Conservation (phyloP, 75 land plant genomes). For the Pseudotsuga menziesii region DNA sequence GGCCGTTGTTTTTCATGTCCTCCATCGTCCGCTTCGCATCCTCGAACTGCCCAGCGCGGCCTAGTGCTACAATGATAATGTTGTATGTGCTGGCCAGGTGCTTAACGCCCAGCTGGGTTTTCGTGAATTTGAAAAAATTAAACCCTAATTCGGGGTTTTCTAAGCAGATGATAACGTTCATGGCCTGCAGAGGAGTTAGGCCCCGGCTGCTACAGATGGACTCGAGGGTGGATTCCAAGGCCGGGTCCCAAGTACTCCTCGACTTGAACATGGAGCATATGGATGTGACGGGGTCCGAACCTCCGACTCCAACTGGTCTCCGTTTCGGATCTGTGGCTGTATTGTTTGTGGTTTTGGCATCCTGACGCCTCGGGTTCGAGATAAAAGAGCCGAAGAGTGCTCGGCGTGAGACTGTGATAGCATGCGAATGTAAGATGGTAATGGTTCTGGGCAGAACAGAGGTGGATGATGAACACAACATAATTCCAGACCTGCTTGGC, state of each 20-base stretch:
- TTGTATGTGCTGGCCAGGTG: conserved; percentile 32
- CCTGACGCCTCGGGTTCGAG: not conserved
- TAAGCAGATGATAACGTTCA: conserved; percentile 22
- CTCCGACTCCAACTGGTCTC: too few species aligned
- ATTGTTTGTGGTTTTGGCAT: not conserved
- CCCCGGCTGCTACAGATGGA: not conserved
- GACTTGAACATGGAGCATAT: not conserved
- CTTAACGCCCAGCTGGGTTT: conserved; percentile 13
- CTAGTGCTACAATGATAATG: conserved; percentile 36
- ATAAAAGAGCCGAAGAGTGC: not conserved
- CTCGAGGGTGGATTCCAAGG: conserved; percentile 11
- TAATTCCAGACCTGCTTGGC: too few species aligned
- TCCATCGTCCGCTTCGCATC: conserved; percentile 39
- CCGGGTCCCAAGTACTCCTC: not conserved
- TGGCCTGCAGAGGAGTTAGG: conserved; percentile 24
- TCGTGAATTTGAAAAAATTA: conserved; percentile 30
- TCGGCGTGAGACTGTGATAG: not conserved
- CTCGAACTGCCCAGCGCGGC: conserved; percentile 23
- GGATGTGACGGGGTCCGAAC: not conserved
- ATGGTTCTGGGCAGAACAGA: too few species aligned
- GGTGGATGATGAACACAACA: too few species aligned
- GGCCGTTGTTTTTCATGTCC: conserved; percentile 40
- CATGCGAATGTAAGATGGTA: too few species aligned
- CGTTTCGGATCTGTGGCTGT: not conserved
- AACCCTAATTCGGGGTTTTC: conserved; percentile 11